Evolutionary conservation across 1,284 basidiomycete genomes (phyloP).

Genomic region (Vanrija pseudolonga): DNA sequence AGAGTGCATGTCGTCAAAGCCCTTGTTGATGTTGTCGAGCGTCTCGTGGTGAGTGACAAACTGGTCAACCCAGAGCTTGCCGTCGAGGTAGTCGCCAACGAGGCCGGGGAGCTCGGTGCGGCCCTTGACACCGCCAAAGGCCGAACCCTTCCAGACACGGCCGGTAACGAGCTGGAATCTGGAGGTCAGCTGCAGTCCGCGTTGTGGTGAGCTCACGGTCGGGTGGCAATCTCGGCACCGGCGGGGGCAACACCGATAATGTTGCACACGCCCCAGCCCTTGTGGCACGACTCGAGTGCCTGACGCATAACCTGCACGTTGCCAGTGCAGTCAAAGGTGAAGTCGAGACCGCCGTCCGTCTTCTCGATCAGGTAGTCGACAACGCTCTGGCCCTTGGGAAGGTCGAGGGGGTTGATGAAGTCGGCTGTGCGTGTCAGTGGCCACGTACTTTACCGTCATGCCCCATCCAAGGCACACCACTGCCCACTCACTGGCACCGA

Average conservation of each 20-base stretch:
- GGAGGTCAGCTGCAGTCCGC: not conserved
- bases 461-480: no score
- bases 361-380: conserved; percentile 87
- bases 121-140: conserved; percentile 98
- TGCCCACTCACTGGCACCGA: conserved; percentile 68
- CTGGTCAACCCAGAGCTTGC: conserved; percentile 65
- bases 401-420: conserved; percentile 78
- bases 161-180: conserved; percentile 78
- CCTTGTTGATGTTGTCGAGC: conserved; percentile 77
- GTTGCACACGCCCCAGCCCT: conserved; percentile 97
- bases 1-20: conserved; percentile 91
- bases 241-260: conserved; percentile 92
- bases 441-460: not conserved
- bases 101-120: conserved; percentile 88
- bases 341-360: conserved; percentile 96
- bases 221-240: conserved; percentile 95
- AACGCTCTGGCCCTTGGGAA: conserved; percentile 74
- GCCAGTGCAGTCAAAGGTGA: conserved; percentile 94
- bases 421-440: conserved; percentile 54
- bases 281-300: conserved; percentile 95
- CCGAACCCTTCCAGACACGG: conserved; percentile 89
- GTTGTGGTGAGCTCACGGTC: conserved; percentile 61
- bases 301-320: conserved; percentile 94
- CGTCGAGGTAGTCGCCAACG: conserved; percentile 58
- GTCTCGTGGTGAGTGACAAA: conserved; percentile 78